Conservation (phyloP, 352 stramenopile species). For the Globisporangium nagaii region DNA sequence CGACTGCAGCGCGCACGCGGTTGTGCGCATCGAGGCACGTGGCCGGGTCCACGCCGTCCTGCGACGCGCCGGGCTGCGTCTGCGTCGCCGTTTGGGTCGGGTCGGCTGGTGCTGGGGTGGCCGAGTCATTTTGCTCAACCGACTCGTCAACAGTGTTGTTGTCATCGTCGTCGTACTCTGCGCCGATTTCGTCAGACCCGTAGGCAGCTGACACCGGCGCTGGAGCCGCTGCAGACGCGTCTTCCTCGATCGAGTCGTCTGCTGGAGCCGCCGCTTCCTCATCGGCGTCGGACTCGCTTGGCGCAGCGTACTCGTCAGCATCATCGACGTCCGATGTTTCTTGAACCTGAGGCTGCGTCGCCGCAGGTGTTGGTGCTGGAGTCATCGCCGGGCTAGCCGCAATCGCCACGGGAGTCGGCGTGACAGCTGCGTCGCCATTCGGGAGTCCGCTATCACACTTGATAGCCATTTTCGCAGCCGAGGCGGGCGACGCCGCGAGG, state of each 20-base stretch:
- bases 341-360: too few species aligned
- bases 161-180: not conserved
- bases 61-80: not conserved
- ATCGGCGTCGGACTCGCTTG: not conserved
- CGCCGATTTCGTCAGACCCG: not conserved
- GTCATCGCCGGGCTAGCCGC: too few species aligned
- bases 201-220: not conserved
- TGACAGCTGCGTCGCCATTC: too few species aligned
- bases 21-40: slow-evolving; percentile 10
- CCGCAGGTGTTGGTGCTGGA: not conserved
- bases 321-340: not conserved
- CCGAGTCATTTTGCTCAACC: not conserved
- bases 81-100: not conserved
- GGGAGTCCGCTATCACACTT: not conserved
- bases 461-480: not conserved
- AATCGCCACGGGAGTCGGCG: not conserved
- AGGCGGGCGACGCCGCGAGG: not conserved
- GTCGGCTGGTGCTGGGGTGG: not conserved
- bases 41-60: slow-evolving; percentile 4
- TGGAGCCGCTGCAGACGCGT: not conserved
- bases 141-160: not conserved
- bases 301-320: not conserved
- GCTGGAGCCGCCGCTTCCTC: not conserved
- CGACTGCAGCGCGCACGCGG: slow-evolving; percentile 6
- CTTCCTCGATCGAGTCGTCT: not conserved